phyloP scores from a whole-genome alignment of 2,329 filamentous ascomycete genomes.

The Talaromyces islandicus region DNA sequence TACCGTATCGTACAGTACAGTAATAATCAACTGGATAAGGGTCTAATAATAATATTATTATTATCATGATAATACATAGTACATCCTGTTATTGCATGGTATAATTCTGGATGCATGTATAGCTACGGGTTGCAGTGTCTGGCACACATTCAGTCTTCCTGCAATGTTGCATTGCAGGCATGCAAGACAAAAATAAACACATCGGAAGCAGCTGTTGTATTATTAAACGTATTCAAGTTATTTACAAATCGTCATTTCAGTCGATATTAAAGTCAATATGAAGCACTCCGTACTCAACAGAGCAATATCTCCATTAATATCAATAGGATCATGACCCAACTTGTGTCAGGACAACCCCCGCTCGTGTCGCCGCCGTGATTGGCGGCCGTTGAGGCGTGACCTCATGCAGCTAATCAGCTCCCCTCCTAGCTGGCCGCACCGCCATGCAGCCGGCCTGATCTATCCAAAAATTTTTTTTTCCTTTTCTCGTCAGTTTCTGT shows the following conservation, averaged over 20 bases:
- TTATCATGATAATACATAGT: not conserved
- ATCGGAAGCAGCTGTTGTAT: not conserved
- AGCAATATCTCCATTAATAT: no score
- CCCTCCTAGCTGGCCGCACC: slow-evolving; percentile 12
- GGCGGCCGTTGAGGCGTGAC: not conserved
- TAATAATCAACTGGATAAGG: not conserved
- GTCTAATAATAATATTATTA: not conserved
- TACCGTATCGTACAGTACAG: no score
- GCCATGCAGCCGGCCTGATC: slow-evolving; percentile 12
- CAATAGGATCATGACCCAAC: no score
- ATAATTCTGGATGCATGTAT: no score
- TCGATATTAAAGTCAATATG: no score
- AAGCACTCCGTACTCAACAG: no score
- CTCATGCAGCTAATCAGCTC: not conserved
- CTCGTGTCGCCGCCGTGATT: not conserved
- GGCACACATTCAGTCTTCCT: no score
- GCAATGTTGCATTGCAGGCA: not conserved
- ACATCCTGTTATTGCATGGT: no score
- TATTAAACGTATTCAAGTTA: no score
- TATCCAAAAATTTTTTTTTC: not conserved
- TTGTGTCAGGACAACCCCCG: not conserved
- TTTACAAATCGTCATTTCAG: no score
- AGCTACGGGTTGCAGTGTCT: no score
- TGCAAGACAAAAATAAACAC: not conserved
- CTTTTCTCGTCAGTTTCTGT: not conserved